Evolutionary conservation across 495 filamentous ascomycete species (phyloP).

Genomic region (Cenococcum geophilum): DNA sequence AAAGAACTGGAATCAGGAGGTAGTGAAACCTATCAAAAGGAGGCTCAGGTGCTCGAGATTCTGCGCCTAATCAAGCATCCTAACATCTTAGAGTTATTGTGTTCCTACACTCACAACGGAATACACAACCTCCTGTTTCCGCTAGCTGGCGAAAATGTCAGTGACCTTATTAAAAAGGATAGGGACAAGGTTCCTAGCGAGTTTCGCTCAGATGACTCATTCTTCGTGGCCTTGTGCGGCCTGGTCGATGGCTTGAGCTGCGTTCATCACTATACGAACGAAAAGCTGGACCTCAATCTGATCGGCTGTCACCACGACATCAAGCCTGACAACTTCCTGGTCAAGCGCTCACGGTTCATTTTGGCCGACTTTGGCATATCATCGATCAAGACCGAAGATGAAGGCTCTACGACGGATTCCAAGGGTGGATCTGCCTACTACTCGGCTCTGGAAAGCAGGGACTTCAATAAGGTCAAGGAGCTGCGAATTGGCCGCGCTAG

Average conservation of each 20-base stretch:
- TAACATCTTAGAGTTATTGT: slow-evolving; percentile 10
- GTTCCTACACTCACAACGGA: slow-evolving; percentile 19
- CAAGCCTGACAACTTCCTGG: slow-evolving; percentile 25
- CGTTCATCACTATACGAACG: slow-evolving; percentile 11
- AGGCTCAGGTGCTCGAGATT: too few relatives aligned
- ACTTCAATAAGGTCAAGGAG: slow-evolving; percentile 11
- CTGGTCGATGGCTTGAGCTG: slow-evolving; percentile 5
- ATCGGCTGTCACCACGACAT: slow-evolving; percentile 31
- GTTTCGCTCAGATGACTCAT: slow-evolving; percentile 4
- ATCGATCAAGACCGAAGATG: neutral
- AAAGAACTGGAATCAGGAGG: too few relatives aligned
- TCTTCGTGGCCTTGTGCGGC: slow-evolving; percentile 2
- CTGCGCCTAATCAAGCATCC: too few relatives aligned
- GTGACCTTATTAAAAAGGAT: neutral
- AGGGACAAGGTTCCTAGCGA: neutral
- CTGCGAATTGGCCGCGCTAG: slow-evolving; percentile 17
- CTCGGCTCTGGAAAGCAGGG: slow-evolving; percentile 5
- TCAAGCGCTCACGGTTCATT: slow-evolving; percentile 10
- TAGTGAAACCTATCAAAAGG: too few relatives aligned
- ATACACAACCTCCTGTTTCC: slow-evolving; percentile 22
- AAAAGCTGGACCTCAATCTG: slow-evolving; percentile 9
- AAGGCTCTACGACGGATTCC: slow-evolving; percentile 4
- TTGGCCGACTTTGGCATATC: slow-evolving; percentile 19
- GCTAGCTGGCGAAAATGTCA: slow-evolving; percentile 4
- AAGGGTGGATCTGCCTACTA: neutral